These are phyloP conservation scores for Ogataea kodamae DNA, from an alignment of 805 yeast genomes.

Conservation along the genomic window DNA sequence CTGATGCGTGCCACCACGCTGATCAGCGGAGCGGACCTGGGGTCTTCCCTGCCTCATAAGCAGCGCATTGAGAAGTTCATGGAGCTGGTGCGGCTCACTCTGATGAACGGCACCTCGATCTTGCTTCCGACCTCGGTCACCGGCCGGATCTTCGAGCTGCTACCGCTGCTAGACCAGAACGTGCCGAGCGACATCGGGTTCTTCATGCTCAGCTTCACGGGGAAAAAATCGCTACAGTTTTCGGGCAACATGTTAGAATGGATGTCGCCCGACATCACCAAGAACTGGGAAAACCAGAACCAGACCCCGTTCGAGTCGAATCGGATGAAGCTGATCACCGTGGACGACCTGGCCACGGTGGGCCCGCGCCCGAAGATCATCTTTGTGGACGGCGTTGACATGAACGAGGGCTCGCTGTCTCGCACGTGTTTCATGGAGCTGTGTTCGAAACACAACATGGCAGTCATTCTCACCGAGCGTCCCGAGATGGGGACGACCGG, in stretches of 20 bases:
- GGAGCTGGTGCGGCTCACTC: conserved; percentile 57
- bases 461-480: conserved; percentile 72
- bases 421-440: conserved; percentile 49
- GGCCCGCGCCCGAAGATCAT: conserved; percentile 71
- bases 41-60: conserved; percentile 60
- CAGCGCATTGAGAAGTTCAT: conserved; percentile 62
- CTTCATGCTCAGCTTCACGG: conserved; percentile 70
- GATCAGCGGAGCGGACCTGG: conserved; percentile 68
- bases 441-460: conserved; percentile 62
- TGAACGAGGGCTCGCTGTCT: conserved; percentile 61
- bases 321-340: conserved; percentile 54
- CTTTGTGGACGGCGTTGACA: conserved; percentile 66
- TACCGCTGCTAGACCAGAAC: conserved; percentile 36
- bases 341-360: conserved; percentile 51
- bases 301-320: conserved; percentile 69
- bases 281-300: conserved; percentile 78
- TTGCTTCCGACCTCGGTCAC: conserved; percentile 78
- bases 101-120: conserved; percentile 76
- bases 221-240: conserved; percentile 70
- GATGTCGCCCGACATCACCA: conserved; percentile 86
- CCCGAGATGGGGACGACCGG: conserved; percentile 48
- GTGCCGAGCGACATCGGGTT: conserved; percentile 52
- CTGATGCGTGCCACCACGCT: conserved; percentile 78
- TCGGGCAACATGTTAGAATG: conserved; percentile 92
- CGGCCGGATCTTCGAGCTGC: conserved; percentile 75